These are phyloP conservation scores for Rutstroemia sp. DNA, from an alignment of 2,329 filamentous ascomycete genomes.

Conservation along the genomic window DNA sequence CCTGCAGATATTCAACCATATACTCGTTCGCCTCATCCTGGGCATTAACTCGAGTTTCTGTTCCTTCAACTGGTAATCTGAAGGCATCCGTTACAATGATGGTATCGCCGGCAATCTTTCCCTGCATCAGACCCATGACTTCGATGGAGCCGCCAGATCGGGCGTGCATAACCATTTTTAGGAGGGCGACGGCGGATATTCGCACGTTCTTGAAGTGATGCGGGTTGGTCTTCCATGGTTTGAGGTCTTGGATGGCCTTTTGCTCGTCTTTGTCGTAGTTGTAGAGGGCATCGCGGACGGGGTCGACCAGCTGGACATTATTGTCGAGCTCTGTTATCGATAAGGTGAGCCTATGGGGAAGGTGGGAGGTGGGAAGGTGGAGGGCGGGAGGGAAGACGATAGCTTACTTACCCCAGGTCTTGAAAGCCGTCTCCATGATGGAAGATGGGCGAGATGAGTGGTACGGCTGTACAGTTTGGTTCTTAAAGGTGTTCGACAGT, in stretches of 20 bases:
- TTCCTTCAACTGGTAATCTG: constrained; percentile 89
- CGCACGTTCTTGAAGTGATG: constrained; percentile 90
- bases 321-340: constrained; percentile 72
- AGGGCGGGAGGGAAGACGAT: constrained; percentile 5
- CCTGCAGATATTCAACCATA: constrained; percentile 76
- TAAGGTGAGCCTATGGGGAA: constrained; percentile 21
- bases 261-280: constrained; percentile 65
- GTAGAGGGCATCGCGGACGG: constrained; percentile 86
- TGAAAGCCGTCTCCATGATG: constrained; percentile 48
- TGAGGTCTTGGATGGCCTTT: constrained; percentile 53
- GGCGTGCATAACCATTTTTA: constrained; percentile 99
- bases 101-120: constrained; percentile 76
- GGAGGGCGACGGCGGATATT: constrained; percentile 84
- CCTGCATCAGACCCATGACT: constrained; percentile 97
- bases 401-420: constrained; percentile 50
- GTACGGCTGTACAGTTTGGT: no score
- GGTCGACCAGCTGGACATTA: constrained; percentile 74
- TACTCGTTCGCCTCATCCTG: constrained; percentile 96
- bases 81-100: constrained; percentile 94
- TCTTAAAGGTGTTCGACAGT: no score
- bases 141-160: constrained; percentile 89
- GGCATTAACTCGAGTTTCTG: constrained; percentile 96
- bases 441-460: background rate
- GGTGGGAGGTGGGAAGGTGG: background rate
- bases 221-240: constrained; percentile 72